Evolutionary conservation across 164 flowering plant species (phyloP), one percentile per base, ranked within the genome.

Genomic region (Vitis labrusca): DNA sequence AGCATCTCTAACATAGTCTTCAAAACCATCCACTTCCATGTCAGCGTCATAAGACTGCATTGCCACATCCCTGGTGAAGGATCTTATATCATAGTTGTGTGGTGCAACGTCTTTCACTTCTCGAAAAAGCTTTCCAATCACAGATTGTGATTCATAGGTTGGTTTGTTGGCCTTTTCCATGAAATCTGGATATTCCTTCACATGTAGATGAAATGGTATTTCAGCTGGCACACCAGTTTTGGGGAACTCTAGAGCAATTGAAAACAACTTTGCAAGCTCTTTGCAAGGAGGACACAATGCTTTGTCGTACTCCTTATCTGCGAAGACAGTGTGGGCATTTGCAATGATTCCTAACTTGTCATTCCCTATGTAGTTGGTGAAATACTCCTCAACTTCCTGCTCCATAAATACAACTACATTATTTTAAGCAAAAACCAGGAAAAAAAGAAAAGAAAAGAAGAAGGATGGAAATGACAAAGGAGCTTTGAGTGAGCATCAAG

Each of bases 221-320:
- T 73, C 81, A 14, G 94, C 98, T 0, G 95, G 89, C 7, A 91
- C 83, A 19, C 98, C 98, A 13, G 97, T 91, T 77, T 93, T 93
- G 3, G 90, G 90, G 63, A 87, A 93, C 76, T 93, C 98, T 5
- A 93, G 95, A 0, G 97, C 98, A 60, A 90, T 73, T 14, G 98
- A 89, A 74, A 81, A 88, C 14, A 82, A 76, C 65, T 59, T 71
- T 32, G 97, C 91, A n/a, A 93, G 90, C 77, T 88, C 80, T 48
- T 82, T 15, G 47, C 97, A 91, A 17, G 74, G 68, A 1, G 13
- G 14, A 61, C 94, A 85, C 75, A 79, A 67, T 17, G 94, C 98
- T 69, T 73, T 88, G 2, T 0, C 10, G 0, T 68, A 78, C 59
- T 84, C 86, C 71, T 32, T 81, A 68, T 93, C 98, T 6, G 97